Evolutionary conservation across 1,284 basidiomycete genomes (phyloP), one percentile per base, ranked within the genome.

Genomic region (Salmacisia buchloeana): DNA sequence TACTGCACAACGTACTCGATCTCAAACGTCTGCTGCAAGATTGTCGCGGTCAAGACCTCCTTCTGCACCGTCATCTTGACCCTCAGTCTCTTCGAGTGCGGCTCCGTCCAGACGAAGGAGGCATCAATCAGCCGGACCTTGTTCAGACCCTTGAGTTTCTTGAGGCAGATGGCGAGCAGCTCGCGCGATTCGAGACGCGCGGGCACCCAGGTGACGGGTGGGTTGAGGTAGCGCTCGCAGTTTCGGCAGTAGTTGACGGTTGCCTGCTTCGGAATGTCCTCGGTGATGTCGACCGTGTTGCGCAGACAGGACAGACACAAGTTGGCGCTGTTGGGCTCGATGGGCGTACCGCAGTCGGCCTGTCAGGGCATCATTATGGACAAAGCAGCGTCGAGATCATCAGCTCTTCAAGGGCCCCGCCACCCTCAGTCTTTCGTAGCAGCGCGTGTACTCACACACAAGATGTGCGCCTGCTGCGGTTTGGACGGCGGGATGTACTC

Each of bases 91-190:
- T 94, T 94, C 59, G 90, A 93, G 82, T 98, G 94, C 1, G 94
- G 94, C 79, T 98, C 96, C 9, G 94, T 98, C 94, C 96, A 98
- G 77, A 98, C 92, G 80, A 98, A 98, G 69, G 92, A 91, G 0
- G 94, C 94, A 70, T 98, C 94, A 38, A 96, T 96, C 46, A 98
- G 83, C 35, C 94, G 89, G 60, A 98, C 93, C 83, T 93, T 94
- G 76, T 87, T 89, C 35, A 98, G 84, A 27, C 94, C 91, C 74
- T 96, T 94, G 76, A 97, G 87, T 81, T 94, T 96, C 80, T 92
- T 93, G 65, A 97, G 82, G 69, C 82, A 83, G 70, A 83, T 82
- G 77, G 84, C 84, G 46, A 98, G 85, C 35, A 98, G 85, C 80
- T 98, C 94, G 65, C 94, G 84, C 1, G 91, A 94, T 83, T 98